phyloP scores from a whole-genome alignment of 2,329 filamentous ascomycete species.

The Arthroderma sp. region DNA sequence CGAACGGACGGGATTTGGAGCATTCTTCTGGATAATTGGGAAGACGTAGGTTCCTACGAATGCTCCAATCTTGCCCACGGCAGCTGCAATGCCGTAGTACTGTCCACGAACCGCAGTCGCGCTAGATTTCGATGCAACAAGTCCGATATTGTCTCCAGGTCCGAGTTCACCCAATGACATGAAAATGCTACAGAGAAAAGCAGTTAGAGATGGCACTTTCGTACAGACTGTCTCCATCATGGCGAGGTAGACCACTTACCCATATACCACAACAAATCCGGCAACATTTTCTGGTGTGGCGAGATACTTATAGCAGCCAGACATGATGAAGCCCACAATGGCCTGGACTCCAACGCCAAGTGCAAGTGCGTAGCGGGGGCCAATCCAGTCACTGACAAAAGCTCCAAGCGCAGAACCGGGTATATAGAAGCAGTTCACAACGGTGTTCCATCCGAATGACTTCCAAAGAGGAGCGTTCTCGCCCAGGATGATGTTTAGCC shows the following conservation, averaged over 20 bases:
- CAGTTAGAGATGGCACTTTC: not conserved
- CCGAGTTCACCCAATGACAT: slow-evolving; percentile 66
- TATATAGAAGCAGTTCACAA: slow-evolving; percentile 81
- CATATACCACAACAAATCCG: slow-evolving; percentile 67
- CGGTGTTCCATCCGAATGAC: slow-evolving; percentile 74
- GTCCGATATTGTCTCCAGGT: slow-evolving; percentile 81
- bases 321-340: slow-evolving; percentile 78
- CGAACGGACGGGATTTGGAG: slow-evolving; percentile 40
- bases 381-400: slow-evolving; percentile 63
- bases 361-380: slow-evolving; percentile 61
- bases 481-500: slow-evolving; percentile 47
- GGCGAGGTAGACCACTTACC: slow-evolving; percentile 22
- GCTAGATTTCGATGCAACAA: slow-evolving; percentile 74
- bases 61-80: slow-evolving; percentile 41
- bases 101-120: slow-evolving; percentile 78
- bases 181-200: slow-evolving; percentile 45
- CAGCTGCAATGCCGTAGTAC: slow-evolving; percentile 44
- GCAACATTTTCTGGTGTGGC: slow-evolving; percentile 53
- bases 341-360: slow-evolving; percentile 60
- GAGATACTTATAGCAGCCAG: slow-evolving; percentile 61
- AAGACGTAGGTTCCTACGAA: slow-evolving; percentile 80
- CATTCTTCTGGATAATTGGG: slow-evolving; percentile 51
- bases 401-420: slow-evolving; percentile 70
- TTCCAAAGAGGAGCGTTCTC: slow-evolving; percentile 53
- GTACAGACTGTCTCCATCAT: not conserved